Evolutionary conservation across 306 rosid species (phyloP), one percentile per base, ranked within the genome.

Genomic region (Hippophae gyantsensis): DNA sequence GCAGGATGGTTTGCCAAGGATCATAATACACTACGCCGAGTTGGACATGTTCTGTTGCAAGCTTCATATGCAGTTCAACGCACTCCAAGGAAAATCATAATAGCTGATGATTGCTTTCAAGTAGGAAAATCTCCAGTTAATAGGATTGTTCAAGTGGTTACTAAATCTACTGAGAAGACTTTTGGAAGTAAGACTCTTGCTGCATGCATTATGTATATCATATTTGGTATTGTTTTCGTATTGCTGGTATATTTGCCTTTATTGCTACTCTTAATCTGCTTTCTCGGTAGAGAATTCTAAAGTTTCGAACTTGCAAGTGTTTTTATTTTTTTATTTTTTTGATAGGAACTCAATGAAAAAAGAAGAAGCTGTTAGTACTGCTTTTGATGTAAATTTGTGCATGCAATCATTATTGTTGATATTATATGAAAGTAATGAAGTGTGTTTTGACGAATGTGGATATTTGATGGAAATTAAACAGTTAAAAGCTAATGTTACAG

Each of bases 1-100:
- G 32, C 84, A 93, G 99, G 99, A 77, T 86, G 80, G 94, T 82
- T 88, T 70, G 90, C 99, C 9, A 88, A 72, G 82, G 99, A 93
- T 80, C 95, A 95, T 49, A 76, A 43, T 63, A 55, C 84, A 57
- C 76, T 93, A 64, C 81, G 75, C 42, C 81, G 76, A 43, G 97
- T 93, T 79, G 95, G 99, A 47, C 90, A 84, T 53, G 85, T 85
- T 69, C 87, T 87, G 51, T 72, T 92, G 72, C 96, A 80, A 78
- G 86, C 89, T 66, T 77, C 96, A 13, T 84, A 73, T 63, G 75
- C 69, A 10, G 40, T 52, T 64, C 87, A 80, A 52, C 95, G 86
- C 50, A 79, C 26, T 78, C 99, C 99, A 52, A 79, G 95, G 48
- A 89, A 85, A 69, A 70, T 92, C 60, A 26, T 92, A 60, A 75